Evolutionary conservation across 148 eudicot species (phyloP).

Genomic region (Vaccinium corymbosum): DNA sequence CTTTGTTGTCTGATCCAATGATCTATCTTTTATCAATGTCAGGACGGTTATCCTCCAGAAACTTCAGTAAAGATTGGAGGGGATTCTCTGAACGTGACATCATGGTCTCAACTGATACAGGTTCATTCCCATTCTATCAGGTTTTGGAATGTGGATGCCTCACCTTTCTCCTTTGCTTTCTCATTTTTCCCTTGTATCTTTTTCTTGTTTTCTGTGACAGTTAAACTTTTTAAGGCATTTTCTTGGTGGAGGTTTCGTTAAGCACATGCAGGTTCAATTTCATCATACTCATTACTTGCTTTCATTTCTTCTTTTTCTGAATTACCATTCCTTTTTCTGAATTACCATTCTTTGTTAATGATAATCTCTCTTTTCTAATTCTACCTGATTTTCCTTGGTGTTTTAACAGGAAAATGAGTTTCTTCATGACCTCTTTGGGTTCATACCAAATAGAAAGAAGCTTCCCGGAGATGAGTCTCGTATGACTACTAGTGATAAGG

Average conservation of each 20-base stretch:
- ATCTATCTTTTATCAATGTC: slow-evolving; percentile 9
- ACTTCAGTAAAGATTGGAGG: slow-evolving; percentile 70
- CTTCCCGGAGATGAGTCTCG: slow-evolving; percentile 35
- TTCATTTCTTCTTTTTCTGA: background rate
- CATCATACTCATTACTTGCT: background rate
- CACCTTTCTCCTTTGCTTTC: background rate
- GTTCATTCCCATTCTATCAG: slow-evolving; percentile 24
- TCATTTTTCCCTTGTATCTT: background rate
- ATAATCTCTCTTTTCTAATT: background rate
- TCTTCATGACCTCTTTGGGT: slow-evolving; percentile 84
- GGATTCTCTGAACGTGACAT: slow-evolving; percentile 41
- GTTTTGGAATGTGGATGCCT: slow-evolving; percentile 5
- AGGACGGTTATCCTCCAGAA: slow-evolving; percentile 77
- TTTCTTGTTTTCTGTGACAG: slow-evolving; percentile 29
- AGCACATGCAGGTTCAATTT: slow-evolving; percentile 78
- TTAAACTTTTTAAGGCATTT: slow-evolving; percentile 76
- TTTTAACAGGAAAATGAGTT: slow-evolving; percentile 69
- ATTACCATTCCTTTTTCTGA: background rate
- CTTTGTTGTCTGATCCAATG: background rate
- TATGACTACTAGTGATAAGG: slow-evolving; percentile 60
- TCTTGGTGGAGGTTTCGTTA: slow-evolving; percentile 80
- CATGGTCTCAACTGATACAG: slow-evolving; percentile 84
- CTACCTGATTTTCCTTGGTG: background rate
- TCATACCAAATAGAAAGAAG: slow-evolving; percentile 59
- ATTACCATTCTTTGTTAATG: background rate